These are phyloP conservation scores for Phialophora verrucosa DNA, from an alignment of 2,329 filamentous ascomycete species.

Conservation along the genomic window DNA sequence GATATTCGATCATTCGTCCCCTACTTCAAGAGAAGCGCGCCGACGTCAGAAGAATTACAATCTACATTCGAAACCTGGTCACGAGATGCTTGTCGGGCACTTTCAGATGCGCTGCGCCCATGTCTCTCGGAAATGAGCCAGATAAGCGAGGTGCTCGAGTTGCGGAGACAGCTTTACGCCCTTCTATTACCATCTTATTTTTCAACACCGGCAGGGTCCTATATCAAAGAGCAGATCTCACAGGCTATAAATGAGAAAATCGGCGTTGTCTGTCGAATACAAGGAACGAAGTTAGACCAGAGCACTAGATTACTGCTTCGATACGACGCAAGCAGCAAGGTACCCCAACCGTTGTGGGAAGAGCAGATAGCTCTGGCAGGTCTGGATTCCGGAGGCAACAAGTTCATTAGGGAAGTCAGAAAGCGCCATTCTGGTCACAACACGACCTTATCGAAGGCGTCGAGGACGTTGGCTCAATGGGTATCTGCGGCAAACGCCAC, in stretches of 20 bases:
- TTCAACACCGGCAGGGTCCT: conserved; percentile 63
- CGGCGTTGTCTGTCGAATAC: conserved; percentile 22
- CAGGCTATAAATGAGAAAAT: conserved; percentile 67
- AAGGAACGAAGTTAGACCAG: conserved; percentile 22
- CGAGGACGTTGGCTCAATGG: conserved; percentile 29
- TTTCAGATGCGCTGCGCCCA: conserved; percentile 67
- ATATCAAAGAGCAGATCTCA: conserved; percentile 72
- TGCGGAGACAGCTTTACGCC: conserved; percentile 73
- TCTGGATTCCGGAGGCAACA: conserved; percentile 21
- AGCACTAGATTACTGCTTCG: conserved; percentile 26
- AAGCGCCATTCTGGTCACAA: conserved; percentile 34
- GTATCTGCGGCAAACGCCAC: conserved; percentile 22
- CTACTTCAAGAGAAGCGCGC: conserved; percentile 81
- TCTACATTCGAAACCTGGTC: conserved; percentile 70
- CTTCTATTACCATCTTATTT: conserved; percentile 74
- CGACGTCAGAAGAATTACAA: conserved; percentile 65
- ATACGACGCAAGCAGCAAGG: not conserved
- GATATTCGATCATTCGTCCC: conserved; percentile 86
- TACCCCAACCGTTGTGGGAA: conserved; percentile 34
- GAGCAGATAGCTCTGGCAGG: conserved; percentile 25
- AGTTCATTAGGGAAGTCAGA: conserved; percentile 30
- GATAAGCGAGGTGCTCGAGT: conserved; percentile 70
- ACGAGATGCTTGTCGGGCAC: conserved; percentile 61
- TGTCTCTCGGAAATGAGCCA: conserved; percentile 66
- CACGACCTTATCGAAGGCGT: conserved; percentile 17